Evolutionary conservation across 305 asterid species (phyloP).

Genomic region (Ilex paraguariensis): DNA sequence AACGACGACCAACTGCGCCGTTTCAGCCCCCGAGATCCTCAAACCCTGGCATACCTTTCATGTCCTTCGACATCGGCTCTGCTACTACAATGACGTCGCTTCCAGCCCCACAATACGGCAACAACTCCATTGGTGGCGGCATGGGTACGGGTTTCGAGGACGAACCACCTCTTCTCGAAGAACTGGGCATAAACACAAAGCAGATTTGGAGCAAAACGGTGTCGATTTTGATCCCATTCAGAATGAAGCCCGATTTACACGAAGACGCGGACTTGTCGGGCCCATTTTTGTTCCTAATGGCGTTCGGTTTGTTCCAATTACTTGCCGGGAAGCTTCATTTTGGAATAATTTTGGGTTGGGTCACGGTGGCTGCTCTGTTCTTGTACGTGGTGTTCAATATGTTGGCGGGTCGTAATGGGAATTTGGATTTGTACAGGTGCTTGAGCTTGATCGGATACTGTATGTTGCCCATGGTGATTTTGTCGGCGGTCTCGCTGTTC

Average conservation of each 20-base stretch:
- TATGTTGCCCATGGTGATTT: background rate
- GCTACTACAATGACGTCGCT: conserved; percentile 10
- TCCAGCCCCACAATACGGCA: conserved; percentile 6
- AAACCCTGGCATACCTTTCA: conserved; percentile 13
- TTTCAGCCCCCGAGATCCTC: conserved; percentile 17
- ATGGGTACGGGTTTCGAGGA: conserved; percentile 16
- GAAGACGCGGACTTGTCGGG: conserved; percentile 34
- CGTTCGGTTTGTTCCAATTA: conserved; percentile 24
- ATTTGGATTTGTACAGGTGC: conserved; percentile 1
- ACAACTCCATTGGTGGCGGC: conserved; percentile 2
- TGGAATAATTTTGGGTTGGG: background rate
- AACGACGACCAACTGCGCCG: conserved; percentile 11
- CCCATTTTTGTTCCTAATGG: conserved; percentile 32
- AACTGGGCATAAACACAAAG: conserved; percentile 27
- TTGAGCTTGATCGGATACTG: conserved; percentile 4
- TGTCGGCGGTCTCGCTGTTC: background rate
- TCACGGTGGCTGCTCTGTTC: background rate
- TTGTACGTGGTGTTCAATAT: background rate
- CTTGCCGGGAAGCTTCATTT: background rate
- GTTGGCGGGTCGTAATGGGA: conserved; percentile 1
- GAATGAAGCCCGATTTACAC: background rate
- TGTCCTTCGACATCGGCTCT: conserved; percentile 19
- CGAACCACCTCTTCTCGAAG: conserved; percentile 35
- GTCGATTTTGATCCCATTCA: conserved; percentile 23
- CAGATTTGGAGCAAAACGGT: conserved; percentile 14